Percentiles rank a stretch among this genome's conserved stretches.
phyloP scores from a whole-genome alignment of 1,284 basidiomycete species.

The Ceratobasidium sp. region DNA sequence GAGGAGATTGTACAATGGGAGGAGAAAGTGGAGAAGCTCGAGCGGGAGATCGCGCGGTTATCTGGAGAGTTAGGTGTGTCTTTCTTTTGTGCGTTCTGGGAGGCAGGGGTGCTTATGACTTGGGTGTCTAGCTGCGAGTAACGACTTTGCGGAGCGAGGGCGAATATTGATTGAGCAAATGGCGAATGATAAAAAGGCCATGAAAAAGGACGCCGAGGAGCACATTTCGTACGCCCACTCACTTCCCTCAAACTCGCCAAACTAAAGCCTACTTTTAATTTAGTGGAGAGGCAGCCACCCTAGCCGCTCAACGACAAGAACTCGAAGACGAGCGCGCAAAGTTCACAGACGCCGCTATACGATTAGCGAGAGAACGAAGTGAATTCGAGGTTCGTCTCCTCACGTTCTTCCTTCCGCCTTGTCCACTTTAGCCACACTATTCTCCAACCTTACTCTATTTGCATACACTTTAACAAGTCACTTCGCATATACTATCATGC shows the following conservation, averaged over 20 bases:
- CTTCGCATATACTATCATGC: not conserved
- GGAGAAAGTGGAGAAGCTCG: constrained; percentile 44
- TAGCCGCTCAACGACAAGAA: constrained; percentile 55
- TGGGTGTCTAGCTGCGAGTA: constrained; percentile 15
- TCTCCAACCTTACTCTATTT: too few species aligned
- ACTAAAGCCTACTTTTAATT: not conserved
- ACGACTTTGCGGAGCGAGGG: constrained; percentile 30
- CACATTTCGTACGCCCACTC: not conserved
- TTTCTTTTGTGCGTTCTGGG: not conserved
- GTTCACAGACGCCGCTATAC: constrained; percentile 71
- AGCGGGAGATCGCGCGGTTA: constrained; percentile 50
- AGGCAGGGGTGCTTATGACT: not conserved
- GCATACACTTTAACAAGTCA: too few species aligned
- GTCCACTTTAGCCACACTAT: not conserved
- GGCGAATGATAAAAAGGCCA: constrained; percentile 18
- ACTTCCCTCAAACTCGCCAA: not conserved
- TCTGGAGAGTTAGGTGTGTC: constrained; percentile 47
- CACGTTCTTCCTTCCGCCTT: not conserved
- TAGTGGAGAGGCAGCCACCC: constrained; percentile 58
- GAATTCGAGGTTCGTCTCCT: constrained; percentile 67
- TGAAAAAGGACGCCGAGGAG: constrained; percentile 25
- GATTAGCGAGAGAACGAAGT: constrained; percentile 72
- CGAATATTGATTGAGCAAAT: constrained; percentile 32
- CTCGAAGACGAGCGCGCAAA: constrained; percentile 74
- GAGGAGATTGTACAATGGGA: constrained; percentile 43